phyloP scores from a whole-genome alignment of 345 rosid genomes.

The Lenwebbia sp. region DNA sequence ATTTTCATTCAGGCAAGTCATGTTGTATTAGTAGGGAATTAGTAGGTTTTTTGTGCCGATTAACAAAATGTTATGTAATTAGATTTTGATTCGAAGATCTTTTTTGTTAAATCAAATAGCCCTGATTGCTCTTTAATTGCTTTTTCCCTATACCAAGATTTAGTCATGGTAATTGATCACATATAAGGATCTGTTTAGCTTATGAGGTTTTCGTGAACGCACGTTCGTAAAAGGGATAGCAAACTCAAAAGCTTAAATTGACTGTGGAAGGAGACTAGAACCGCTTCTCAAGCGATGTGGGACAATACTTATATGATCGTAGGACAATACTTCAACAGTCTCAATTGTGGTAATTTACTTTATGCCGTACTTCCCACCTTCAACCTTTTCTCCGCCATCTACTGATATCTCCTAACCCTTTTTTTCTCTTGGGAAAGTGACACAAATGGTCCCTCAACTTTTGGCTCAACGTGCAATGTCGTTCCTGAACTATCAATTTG shows the following conservation, averaged over 20 bases:
- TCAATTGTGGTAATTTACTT: not conserved
- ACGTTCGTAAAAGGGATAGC: too few species aligned
- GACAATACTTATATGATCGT: not conserved
- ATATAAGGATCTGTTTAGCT: not conserved
- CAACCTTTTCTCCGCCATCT: not conserved
- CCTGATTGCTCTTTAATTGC: not conserved
- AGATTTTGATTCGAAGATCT: not conserved
- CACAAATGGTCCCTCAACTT: too few species aligned
- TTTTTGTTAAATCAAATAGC: not conserved
- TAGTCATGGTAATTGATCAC: not conserved
- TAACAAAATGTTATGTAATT: not conserved
- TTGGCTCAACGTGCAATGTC: too few species aligned
- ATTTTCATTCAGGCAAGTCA: not conserved
- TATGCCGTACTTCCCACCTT: not conserved
- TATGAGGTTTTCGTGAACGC: too few species aligned
- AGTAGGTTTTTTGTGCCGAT: not conserved
- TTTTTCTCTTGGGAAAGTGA: not conserved
- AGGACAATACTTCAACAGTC: not conserved
- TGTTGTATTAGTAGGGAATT: not conserved
- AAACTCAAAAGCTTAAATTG: too few species aligned
- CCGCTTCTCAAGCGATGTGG: too few species aligned
- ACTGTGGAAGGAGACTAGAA: too few species aligned
- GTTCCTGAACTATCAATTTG: too few species aligned
- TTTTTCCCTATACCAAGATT: not conserved
- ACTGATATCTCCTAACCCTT: not conserved